Evolutionary conservation across 805 yeast genomes (phyloP), one percentile per base, ranked within the genome.

Genomic region (Saturnispora saitoi): DNA sequence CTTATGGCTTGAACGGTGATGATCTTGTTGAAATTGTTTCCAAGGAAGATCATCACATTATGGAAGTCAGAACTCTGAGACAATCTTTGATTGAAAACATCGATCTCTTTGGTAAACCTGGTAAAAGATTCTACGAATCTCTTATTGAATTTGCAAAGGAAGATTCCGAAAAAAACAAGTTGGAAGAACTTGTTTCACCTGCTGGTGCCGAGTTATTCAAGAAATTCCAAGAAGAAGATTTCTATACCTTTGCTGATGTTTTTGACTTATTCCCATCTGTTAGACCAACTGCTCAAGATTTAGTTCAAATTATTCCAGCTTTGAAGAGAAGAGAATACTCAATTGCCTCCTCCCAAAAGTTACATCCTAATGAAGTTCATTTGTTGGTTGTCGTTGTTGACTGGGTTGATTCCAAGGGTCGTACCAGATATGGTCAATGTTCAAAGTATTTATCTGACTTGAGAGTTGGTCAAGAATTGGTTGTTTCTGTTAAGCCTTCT

Each of bases 241-340:
- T 79, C 59, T 79, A 73, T 64, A 78, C 86, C 30, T 91, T 85
- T 63, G 86, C 80, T 46, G 98, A 91, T 64, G 75, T 90, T 52
- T 76, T 90, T 56, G 78, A 77, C 56, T 78, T 84, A 62, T 91
- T 86, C 75, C 73, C 78, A 57, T 81, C 90, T 50, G 95, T 91
- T 22, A 81, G 82, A 65, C 97, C 97, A 24, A 58, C 79, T 4
- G 70, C 84, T 49, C 74, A 72, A 49, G 88, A 86, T 22, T 75
- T 91, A 58, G 78, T 83, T 32, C 76, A 76, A 57, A 68, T 91
- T 50, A 77, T 91, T 55, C 80, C 95, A 20, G 90, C 95, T 15
- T 76, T 90, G 63, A 91, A 91, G 75, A 84, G 98, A 73, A 86
- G 98, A 73, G 98, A 91, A 69, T 91, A 91, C 67, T 91, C 97